Conservation (phyloP, 2,329 filamentous ascomycete genomes). For the Davidsoniella eucalypti region DNA sequence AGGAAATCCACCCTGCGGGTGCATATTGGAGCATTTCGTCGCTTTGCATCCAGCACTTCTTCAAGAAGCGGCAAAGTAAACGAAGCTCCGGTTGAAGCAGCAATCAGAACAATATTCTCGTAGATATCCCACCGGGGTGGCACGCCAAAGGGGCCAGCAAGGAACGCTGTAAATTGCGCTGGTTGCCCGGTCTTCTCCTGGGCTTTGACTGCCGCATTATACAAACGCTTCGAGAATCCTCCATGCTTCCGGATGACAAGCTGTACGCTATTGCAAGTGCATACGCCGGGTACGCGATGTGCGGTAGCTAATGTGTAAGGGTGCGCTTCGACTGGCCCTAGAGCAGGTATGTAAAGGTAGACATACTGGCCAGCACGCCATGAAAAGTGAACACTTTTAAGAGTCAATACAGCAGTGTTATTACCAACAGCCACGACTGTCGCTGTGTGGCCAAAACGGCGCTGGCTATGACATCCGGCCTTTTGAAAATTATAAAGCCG, state of each 20-base stretch:
- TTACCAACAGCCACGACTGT: constrained; percentile 31
- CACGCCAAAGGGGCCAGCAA: constrained; percentile 39
- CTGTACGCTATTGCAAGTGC: constrained; percentile 42
- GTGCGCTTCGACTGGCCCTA: constrained; percentile 39
- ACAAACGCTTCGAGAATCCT: constrained; percentile 40
- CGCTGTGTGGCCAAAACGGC: constrained; percentile 35
- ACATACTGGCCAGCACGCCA: constrained; percentile 45
- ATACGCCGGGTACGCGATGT: constrained; percentile 31
- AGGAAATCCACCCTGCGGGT: constrained; percentile 37
- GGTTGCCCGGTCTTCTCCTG: constrained; percentile 18
- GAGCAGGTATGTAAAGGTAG: constrained; percentile 41
- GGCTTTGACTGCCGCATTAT: constrained; percentile 27
- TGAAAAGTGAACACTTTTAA: constrained; percentile 41
- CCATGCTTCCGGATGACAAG: constrained; percentile 38
- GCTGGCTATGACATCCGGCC: constrained; percentile 30
- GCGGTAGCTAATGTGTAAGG: constrained; percentile 46
- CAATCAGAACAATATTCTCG: constrained; percentile 42
- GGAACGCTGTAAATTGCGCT: constrained; percentile 26
- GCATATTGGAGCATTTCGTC: constrained; percentile 24
- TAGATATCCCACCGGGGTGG: constrained; percentile 41
- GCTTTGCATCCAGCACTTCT: constrained; percentile 26
- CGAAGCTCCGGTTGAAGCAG: constrained; percentile 46
- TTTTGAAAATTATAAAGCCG: constrained; percentile 20
- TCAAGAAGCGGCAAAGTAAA: constrained; percentile 45
- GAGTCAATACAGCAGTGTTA: constrained; percentile 38